Base-by-base conservation (phyloP, 2,329 filamentous ascomycete genomes). In the Fusarium illudens region DNA sequence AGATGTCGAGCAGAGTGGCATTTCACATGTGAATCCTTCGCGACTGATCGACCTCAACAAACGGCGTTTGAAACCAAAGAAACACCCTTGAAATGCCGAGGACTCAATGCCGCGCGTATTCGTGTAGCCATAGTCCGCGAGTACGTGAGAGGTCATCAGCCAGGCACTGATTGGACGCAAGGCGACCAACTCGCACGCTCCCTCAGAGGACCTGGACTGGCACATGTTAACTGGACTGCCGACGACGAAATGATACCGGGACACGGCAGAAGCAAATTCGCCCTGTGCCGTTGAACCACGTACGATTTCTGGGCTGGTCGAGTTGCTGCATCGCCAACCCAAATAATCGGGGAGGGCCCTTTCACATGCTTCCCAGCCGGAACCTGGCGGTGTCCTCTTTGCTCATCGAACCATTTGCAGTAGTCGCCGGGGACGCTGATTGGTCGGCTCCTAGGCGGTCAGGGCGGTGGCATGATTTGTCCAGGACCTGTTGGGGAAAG, bases 311-410 rank as follows among this genome's bases (percentile, higher is more conserved):
- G 52, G 39, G 46, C 46, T 59, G 57, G 30, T 39, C 20, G 4
- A 20, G 37, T 11, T 20, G 12, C 17, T 32, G 27, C 53, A 44
- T 42, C 37, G 8, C 13, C 37, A 42, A 42, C 20, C 15, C 25
- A 8, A 42, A 42, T 29, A 11, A n/a, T n/a, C 11, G 13, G 33
- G n/a, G 25, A 44, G 50, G 49, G 30, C 49, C 54, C 42, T 58
- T 70, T 70, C 67, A 70, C 67, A 70, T 70, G 67, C 67, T 60
- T 37, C 33, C 48, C 57, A 57, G 42, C 50, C 68, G 68, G 68
- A 69, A 64, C 51, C 68, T 66, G 64, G 64, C 65, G 65, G 64
- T 63, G 62, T 68, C 61, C 64, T 55, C 51, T 56, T 49, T 25
- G 7, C 6, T 13, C 51, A 71, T 71, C 68, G 68, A 71, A 71